Evolutionary conservation across 2,329 filamentous ascomycete species (phyloP).

Genomic region (Uncinocarpus reesii): DNA sequence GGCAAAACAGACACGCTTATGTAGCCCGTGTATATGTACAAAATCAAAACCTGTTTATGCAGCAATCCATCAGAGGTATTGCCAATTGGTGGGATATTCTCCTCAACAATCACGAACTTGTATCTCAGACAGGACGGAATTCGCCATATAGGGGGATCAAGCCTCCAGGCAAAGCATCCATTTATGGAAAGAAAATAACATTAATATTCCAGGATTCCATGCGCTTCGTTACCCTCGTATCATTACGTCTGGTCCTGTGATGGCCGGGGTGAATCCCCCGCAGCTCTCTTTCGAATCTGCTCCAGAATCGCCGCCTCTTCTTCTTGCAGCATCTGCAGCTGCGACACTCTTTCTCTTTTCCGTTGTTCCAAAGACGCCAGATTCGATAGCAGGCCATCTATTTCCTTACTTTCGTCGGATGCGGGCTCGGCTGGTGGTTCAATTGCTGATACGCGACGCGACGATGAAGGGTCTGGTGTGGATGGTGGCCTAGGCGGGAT

Average conservation of each 20-base stretch:
- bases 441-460: not conserved
- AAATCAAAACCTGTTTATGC: too few species aligned
- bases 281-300: conserved; percentile 5
- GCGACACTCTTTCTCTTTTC: conserved; percentile 1
- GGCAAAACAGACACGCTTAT: too few species aligned
- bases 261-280: not conserved
- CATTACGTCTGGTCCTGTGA: conserved; percentile 1
- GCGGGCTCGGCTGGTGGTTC: not conserved
- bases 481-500: not conserved
- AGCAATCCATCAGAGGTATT: too few species aligned
- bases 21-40: too few species aligned
- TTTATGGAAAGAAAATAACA: too few species aligned
- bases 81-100: too few species aligned
- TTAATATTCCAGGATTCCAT: too few species aligned
- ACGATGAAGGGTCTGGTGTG: not conserved
- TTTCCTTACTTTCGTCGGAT: not conserved
- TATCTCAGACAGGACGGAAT: too few species aligned
- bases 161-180: too few species aligned
- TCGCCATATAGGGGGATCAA: too few species aligned
- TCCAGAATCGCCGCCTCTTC: conserved; percentile 6
- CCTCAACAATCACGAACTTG: too few species aligned
- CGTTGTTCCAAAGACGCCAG: conserved; percentile 5
- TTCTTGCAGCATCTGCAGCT: not conserved
- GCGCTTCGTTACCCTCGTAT: not conserved
- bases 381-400: conserved; percentile 1